phyloP scores from a whole-genome alignment of 129 eudicot genomes.

The Dittrichia graveolens region DNA sequence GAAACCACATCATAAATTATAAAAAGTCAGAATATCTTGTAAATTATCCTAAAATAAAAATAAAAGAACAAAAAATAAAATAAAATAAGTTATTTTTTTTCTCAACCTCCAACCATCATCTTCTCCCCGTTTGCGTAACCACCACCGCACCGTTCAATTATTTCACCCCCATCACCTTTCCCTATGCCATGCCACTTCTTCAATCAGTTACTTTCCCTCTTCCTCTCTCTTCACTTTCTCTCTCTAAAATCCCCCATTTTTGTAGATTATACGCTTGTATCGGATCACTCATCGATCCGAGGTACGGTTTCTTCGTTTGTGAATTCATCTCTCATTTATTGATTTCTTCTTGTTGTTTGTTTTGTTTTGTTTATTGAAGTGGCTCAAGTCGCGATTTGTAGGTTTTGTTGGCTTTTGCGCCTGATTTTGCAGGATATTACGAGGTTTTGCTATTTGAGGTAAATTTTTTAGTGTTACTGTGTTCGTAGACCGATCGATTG shows the following conservation, averaged over 20 bases:
- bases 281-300: conserved; percentile 19
- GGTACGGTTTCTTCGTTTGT: conserved; percentile 11
- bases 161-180: conserved; percentile 38
- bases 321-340: background rate
- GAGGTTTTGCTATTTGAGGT: conserved; percentile 31
- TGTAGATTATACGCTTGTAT: conserved; percentile 19
- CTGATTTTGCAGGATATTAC: conserved; percentile 29
- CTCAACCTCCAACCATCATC: conserved; percentile 43
- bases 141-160: conserved; percentile 51
- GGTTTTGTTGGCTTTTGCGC: background rate
- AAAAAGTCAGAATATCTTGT: too few species aligned
- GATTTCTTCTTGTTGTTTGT: background rate
- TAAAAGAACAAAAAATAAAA: background rate
- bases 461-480: background rate
- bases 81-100: background rate
- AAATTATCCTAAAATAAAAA: background rate
- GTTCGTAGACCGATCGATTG: background rate
- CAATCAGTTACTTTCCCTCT: conserved; percentile 30
- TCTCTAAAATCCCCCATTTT: conserved; percentile 15
- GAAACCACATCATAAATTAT: too few species aligned
- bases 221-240: conserved; percentile 20
- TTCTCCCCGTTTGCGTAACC: conserved; percentile 49
- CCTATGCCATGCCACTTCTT: conserved; percentile 31
- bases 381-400: conserved; percentile 20
- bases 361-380: background rate